Base-by-base conservation (phyloP, 371 early-diverging fungal genomes). In the Mortierella sp. region DNA sequence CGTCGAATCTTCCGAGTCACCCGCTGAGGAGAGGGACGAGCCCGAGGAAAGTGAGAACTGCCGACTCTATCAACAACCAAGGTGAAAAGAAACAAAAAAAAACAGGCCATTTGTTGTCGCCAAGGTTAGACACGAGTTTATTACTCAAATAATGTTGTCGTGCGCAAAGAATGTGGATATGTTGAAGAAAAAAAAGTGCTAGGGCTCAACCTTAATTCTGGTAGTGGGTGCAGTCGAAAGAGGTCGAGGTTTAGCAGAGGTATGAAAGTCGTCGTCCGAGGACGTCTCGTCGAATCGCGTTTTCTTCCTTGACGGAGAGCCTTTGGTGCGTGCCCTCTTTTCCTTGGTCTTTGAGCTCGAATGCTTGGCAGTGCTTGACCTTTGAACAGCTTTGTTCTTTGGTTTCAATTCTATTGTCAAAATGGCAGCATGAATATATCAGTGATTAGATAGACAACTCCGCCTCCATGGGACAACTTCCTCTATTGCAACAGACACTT, bases 201-300 rank as follows among this genome's bases (percentile, higher is more conserved):
- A 64, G 27, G 60, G 54, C 32, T 64, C 61, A 69, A 76, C 76
- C 76, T 76, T 76, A 61, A 76, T 76, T 48, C 76, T 59, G 39
- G 76, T 76, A 28, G 69, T 76, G 15, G 76, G 76, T 37, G 54
- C 73, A 2, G 63, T 59, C 3, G 76, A 52, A 11, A 53, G 56
- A 30, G 64, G 69, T 31, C 76, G 48, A 30, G 70, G 70, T 50
- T 76, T 76, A 44, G 76, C 76, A 6, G 64, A 64, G 31, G 76
- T 69, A 24, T 69, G 70, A 46, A 76, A 76, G 24, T 76, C 76
- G n/a, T 76, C 76, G 31, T 76, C 76, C 2, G 76, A 76, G 4
- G 76, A 76, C 2, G 76, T 76, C 54, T 76, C 76, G 39, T 76
- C 76, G 50, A 76, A 76, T 7, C 61, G 64, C 8, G 76, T 76